A percentile compares a stretch with the other conserved stretches of the same genome.
phyloP scores from a whole-genome alignment of 176 grass and related monocot species.

The Oryza nivara region DNA sequence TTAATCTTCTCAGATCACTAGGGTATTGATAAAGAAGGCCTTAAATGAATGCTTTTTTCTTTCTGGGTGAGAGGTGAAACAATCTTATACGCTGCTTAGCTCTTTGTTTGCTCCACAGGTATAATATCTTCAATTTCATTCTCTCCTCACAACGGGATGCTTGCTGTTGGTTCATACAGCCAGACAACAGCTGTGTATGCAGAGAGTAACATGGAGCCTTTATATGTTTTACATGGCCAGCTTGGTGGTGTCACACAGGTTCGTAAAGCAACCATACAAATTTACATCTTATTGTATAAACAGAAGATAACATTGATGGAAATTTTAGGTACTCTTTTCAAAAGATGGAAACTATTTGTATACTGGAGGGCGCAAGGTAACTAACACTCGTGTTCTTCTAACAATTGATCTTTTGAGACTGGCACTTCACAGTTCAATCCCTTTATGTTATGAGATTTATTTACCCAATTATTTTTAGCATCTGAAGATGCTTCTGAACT shows the following conservation, averaged over 20 bases:
- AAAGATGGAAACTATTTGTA: conserved; percentile 97
- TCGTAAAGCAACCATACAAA: conserved; percentile 13
- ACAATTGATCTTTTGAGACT: conserved; percentile 17
- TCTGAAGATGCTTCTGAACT: background rate
- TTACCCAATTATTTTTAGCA: background rate
- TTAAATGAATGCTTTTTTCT: background rate
- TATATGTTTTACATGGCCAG: conserved; percentile 91
- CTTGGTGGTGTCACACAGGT: conserved; percentile 93
- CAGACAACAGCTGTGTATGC: conserved; percentile 83
- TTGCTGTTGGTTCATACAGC: conserved; percentile 96
- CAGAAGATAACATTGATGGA: conserved; percentile 24
- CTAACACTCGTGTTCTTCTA: conserved; percentile 24
- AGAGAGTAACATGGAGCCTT: conserved; percentile 83
- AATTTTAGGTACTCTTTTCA: conserved; percentile 82
- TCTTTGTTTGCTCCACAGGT: conserved; percentile 52
- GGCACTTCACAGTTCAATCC: conserved; percentile 22
- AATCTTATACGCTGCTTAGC: conserved; percentile 15
- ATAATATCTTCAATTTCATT: conserved; percentile 89
- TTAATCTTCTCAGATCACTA: conserved; percentile 36
- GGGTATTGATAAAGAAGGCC: conserved; percentile 11
- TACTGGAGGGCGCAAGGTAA: conserved; percentile 94
- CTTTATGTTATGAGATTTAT: background rate
- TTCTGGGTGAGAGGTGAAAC: conserved; percentile 14
- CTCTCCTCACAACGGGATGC: conserved; percentile 77
- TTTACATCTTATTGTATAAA: conserved; percentile 6